A percentile compares a stretch with the other conserved stretches of the same genome.
Evolutionary conservation across 2,329 filamentous ascomycete genomes (phyloP).

Genomic region (Aspergillus terreus): DNA sequence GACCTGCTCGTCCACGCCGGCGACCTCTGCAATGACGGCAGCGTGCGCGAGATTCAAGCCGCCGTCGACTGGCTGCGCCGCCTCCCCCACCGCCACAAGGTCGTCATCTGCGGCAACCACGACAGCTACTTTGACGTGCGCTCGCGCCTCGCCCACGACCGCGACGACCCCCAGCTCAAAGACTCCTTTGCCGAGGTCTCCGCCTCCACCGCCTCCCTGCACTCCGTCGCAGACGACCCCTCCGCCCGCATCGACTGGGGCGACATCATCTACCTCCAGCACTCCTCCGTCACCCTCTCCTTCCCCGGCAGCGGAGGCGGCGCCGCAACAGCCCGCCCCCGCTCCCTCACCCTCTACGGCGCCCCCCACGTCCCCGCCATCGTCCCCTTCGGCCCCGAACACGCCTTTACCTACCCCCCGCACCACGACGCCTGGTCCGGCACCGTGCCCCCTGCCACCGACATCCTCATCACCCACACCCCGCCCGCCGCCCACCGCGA

Average conservation of each 20-base stretch:
- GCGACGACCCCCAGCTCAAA: slow-evolving; percentile 19
- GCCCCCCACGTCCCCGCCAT: slow-evolving; percentile 69
- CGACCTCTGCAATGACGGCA: slow-evolving; percentile 74
- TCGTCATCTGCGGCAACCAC: slow-evolving; percentile 84
- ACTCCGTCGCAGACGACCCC: slow-evolving; percentile 38
- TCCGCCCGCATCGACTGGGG: slow-evolving; percentile 61
- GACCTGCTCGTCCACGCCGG: slow-evolving; percentile 89
- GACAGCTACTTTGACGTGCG: slow-evolving; percentile 77
- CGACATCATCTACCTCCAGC: slow-evolving; percentile 70
- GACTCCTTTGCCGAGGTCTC: slow-evolving; percentile 25
- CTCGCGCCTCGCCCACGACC: slow-evolving; percentile 57
- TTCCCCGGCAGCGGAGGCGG: slow-evolving; percentile 45
- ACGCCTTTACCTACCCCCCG: slow-evolving; percentile 73
- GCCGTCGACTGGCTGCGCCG: slow-evolving; percentile 77
- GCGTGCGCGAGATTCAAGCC: slow-evolving; percentile 68
- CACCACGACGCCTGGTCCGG: slow-evolving; percentile 67
- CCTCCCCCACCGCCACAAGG: slow-evolving; percentile 73
- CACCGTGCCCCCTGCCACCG: slow-evolving; percentile 66
- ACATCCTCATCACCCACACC: slow-evolving; percentile 77
- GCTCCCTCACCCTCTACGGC: slow-evolving; percentile 71
- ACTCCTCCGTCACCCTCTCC: slow-evolving; percentile 59
- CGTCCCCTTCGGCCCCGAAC: slow-evolving; percentile 64
- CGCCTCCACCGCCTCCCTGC: slow-evolving; percentile 34
- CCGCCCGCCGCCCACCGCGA: slow-evolving; percentile 71
- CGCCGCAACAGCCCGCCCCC: slow-evolving; percentile 37